These are phyloP conservation scores for Geoglossum cookeanum DNA, from an alignment of 2,329 filamentous ascomycete genomes.

Conservation along the genomic window DNA sequence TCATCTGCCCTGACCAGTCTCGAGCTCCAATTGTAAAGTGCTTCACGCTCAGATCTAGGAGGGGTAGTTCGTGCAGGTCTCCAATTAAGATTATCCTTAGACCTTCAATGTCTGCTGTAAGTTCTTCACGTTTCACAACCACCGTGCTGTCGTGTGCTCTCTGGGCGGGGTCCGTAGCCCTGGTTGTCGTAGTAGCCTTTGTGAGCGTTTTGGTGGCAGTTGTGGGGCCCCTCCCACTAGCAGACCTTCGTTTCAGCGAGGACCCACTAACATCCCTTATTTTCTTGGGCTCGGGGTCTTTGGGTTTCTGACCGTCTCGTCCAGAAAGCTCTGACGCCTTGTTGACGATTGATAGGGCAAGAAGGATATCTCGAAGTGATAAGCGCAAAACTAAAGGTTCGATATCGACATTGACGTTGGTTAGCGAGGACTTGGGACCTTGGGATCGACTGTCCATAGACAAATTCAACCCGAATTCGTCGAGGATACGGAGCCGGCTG, in stretches of 20 bases:
- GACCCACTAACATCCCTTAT: slow-evolving; percentile 29
- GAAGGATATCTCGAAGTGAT: slow-evolving; percentile 81
- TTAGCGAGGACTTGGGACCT: slow-evolving; percentile 39
- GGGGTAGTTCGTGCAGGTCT: slow-evolving; percentile 84
- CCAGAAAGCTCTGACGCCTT: slow-evolving; percentile 75
- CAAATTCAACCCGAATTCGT: slow-evolving; percentile 85
- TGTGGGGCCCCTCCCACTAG: slow-evolving; percentile 25
- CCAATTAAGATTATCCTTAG: slow-evolving; percentile 87
- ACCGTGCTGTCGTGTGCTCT: slow-evolving; percentile 22
- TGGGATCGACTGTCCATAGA: slow-evolving; percentile 60
- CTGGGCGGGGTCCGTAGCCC: background rate
- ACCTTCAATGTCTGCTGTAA: slow-evolving; percentile 73
- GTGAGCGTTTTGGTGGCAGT: slow-evolving; percentile 25
- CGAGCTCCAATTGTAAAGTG: slow-evolving; percentile 67
- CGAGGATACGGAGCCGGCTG: slow-evolving; percentile 73
- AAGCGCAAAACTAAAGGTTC: slow-evolving; percentile 82
- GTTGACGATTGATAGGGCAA: slow-evolving; percentile 80
- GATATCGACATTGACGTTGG: slow-evolving; percentile 68
- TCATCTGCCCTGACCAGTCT: slow-evolving; percentile 80
- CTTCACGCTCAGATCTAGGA: slow-evolving; percentile 86
- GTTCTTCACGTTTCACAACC: slow-evolving; percentile 51
- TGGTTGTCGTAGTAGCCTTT: slow-evolving; percentile 24
- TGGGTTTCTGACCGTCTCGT: slow-evolving; percentile 31
- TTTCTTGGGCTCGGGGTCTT: slow-evolving; percentile 24
- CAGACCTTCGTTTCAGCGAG: slow-evolving; percentile 28